These are phyloP conservation scores for Solanum phureja DNA, from an alignment of 257 asterid genomes.

Conservation along the genomic window DNA sequence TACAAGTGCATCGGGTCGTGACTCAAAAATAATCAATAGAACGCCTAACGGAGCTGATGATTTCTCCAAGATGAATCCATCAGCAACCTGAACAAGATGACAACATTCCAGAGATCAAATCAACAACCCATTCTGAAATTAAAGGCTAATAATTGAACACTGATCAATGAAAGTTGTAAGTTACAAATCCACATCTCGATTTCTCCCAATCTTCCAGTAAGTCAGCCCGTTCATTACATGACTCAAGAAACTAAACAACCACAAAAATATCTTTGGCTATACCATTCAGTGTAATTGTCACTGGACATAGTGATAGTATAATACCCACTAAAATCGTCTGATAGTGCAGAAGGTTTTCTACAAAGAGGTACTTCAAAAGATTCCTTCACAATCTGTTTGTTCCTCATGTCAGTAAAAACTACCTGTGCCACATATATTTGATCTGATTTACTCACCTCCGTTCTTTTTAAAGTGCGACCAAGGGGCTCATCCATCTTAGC, in stretches of 20 bases:
- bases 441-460: slow-evolving; percentile 41
- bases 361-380: neutral
- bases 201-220: neutral
- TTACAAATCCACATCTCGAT: neutral
- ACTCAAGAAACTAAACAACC: neutral
- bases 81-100: slow-evolving; percentile 44
- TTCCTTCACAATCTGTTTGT: neutral
- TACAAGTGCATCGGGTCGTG: slow-evolving; percentile 82
- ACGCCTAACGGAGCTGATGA: slow-evolving; percentile 66
- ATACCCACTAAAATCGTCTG: neutral
- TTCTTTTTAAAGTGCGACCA: slow-evolving; percentile 55
- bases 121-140: neutral
- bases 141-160: neutral
- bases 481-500: slow-evolving; percentile 84
- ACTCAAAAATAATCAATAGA: slow-evolving; percentile 67
- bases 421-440: neutral
- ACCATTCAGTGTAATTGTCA: neutral
- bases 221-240: neutral
- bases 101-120: neutral
- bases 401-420: neutral
- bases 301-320: neutral
- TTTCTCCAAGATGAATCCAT: slow-evolving; percentile 66
- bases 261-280: neutral
- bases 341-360: neutral
- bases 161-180: neutral